Base-by-base conservation (phyloP, 306 rosid species). In the Myrica gale region DNA sequence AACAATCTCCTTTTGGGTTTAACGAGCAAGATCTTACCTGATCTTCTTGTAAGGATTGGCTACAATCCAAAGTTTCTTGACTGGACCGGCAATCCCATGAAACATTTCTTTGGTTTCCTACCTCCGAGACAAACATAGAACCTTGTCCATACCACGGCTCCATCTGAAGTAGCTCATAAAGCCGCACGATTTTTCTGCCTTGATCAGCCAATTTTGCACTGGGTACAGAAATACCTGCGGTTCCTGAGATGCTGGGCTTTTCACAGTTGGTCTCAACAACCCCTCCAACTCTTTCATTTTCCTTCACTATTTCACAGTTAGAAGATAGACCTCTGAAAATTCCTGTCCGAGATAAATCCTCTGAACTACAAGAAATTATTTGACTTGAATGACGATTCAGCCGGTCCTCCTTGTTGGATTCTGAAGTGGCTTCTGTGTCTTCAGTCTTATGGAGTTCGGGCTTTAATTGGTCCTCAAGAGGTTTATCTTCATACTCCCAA, bases 101-200 rank as follows among this genome's bases (percentile, higher is more conserved):
- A 77, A 13, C 72, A 37, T 60, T 71, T 70, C 53, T 71, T 44
- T 42, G 63, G 44, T 62, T 60, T 48, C 53, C 72, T 51, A 80
- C 84, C 74, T 51, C 88, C 12, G 78, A 74, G 71, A 47, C 68
- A 16, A 78, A 72, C 60, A 45, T n/a, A 44, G 48, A 69, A 76
- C 69, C 76, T 5, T 66, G 80, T 56, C 82, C 92, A 84, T 79
- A 54, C 92, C 90, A 84, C 52, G 90, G 80, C 72, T 88, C 92
- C 88, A 88, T 84, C 83, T 88, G 87, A 80, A 88, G 90, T 71
- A 88, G 67, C 80, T 88, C 90, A 74, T 86, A 88, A 72, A 88
- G 92, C 69, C 87, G 82, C 81, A 84, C 55, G 78, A 90, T 88
- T 81, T 79, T 88, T 78, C 87, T 88, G 60, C 87, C 86, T 80